Percentiles rank a stretch among this genome's conserved stretches.
Evolutionary conservation across 805 yeast genomes (phyloP).

Genomic region (Komagataella phaffii): DNA sequence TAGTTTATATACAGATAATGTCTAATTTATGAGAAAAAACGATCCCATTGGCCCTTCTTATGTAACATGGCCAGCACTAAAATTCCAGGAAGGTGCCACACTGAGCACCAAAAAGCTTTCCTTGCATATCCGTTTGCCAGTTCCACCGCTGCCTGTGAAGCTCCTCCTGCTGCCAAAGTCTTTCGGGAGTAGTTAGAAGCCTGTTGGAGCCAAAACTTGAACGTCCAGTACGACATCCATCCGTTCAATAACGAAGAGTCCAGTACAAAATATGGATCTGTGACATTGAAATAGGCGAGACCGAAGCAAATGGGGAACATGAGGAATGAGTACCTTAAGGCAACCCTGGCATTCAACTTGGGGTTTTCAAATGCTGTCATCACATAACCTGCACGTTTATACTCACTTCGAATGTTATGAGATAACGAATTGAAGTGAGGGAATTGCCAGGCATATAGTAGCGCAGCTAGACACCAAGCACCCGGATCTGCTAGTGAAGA

Average conservation of each 20-base stretch:
- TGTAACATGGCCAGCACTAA: slow-evolving; percentile 87
- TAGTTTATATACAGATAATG: slow-evolving; percentile 1
- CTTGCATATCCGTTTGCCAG: slow-evolving; percentile 63
- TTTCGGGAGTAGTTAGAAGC: slow-evolving; percentile 35
- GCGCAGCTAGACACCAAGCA: slow-evolving; percentile 86
- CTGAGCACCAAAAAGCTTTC: slow-evolving; percentile 86
- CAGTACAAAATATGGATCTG: slow-evolving; percentile 68
- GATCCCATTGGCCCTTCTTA: slow-evolving; percentile 92
- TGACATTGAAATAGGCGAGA: slow-evolving; percentile 60
- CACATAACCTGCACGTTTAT: slow-evolving; percentile 88
- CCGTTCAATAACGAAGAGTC: slow-evolving; percentile 77
- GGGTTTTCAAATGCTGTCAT: slow-evolving; percentile 96
- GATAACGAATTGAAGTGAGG: slow-evolving; percentile 93
- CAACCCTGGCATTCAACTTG: slow-evolving; percentile 81
- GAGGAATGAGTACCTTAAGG: slow-evolving; percentile 75
- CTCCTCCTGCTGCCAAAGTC: slow-evolving; percentile 18
- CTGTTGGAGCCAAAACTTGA: slow-evolving; percentile 79
- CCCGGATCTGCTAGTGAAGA: slow-evolving; percentile 74
- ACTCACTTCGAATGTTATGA: slow-evolving; percentile 79
- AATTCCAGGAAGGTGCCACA: slow-evolving; percentile 86
- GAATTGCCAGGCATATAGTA: slow-evolving; percentile 95
- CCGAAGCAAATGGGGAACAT: slow-evolving; percentile 94
- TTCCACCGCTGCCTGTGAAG: slow-evolving; percentile 43
- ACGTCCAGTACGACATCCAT: slow-evolving; percentile 76
- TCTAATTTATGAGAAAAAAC: slow-evolving; percentile 22